Evolutionary conservation across 176 grass and related monocot species (phyloP), one percentile per base, ranked within the genome.

Genomic region (Echinochloa phyllopogon): DNA sequence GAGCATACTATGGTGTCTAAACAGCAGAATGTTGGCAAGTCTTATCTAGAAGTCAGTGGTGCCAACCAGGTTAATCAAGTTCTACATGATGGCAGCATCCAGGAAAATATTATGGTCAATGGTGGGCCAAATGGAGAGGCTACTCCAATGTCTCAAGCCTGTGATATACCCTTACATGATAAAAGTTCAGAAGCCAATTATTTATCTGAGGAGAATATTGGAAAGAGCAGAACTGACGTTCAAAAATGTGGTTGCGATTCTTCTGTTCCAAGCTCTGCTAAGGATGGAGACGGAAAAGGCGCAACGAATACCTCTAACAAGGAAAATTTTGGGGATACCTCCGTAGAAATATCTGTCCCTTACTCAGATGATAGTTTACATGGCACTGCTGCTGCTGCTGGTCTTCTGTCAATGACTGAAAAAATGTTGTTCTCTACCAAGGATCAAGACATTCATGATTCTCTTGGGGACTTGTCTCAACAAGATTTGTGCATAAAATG

Each of bases 401-500:
- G 39, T 40, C 40, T 74, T 74, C 48, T 74, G 5, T 45, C 38
- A 2, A 58, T 84, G 65, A 18, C 47, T 69, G 50, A 59, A 47
- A 79, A 80, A 51, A 49, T 40, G 5, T 23, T 8, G 0, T 63
- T 69, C 62, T 42, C 5, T 65, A 25, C 49, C 38, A 44, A 83
- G 66, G 57, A 73, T 78, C 74, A 83, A 79, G 73, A 72, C 23
- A 27, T 51, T 20, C 56, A 78, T 78, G 73, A 76, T 77, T 49
- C 50, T 2, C 39, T 71, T 43, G 58, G n/a, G 24, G 64, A 27
- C 59, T 77, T 44, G 20, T 74, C 81, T 1, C 74, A 86, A 79
- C 83, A 89, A 82, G 83, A 74, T 82, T 55, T 83, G 66, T 92
- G 90, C 47, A 79, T 92, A 63, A 89, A 86, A 78, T 92, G 90